These are phyloP conservation scores for Dentipellis sp. DNA, from an alignment of 768 basidiomycete genomes.

Conservation along the genomic window DNA sequence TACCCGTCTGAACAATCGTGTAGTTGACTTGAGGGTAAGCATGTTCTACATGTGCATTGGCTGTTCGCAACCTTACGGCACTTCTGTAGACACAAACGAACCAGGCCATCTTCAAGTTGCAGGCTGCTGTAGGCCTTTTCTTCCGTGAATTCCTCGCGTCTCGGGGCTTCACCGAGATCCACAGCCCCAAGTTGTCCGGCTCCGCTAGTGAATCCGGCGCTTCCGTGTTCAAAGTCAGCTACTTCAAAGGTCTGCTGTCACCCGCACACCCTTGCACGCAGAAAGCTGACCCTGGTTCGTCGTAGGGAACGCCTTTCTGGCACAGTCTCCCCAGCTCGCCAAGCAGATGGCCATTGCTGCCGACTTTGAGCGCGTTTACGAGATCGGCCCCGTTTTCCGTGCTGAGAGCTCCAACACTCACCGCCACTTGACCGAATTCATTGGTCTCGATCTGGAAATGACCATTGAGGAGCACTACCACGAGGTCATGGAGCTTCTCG, in stretches of 20 bases:
- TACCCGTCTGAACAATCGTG: conserved; percentile 89
- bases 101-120: conserved; percentile 90
- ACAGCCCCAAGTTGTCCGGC: conserved; percentile 94
- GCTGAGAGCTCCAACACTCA: conserved; percentile 97
- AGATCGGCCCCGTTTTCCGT: conserved; percentile 94
- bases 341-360: conserved; percentile 99
- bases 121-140: conserved; percentile 78
- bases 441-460: conserved; percentile 99
- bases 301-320: conserved; percentile 80
- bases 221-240: conserved; percentile 94
- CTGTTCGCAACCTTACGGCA: background rate
- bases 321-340: conserved; percentile 93
- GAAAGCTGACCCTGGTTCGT: background rate
- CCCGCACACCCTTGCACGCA: background rate
- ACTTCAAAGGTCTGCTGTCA: conserved; percentile 76
- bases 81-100: conserved; percentile 74
- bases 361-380: conserved; percentile 97
- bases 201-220: conserved; percentile 96
- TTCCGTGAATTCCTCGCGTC: conserved; percentile 77
- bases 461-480: conserved; percentile 97
- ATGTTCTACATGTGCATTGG: background rate
- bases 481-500: conserved; percentile 90
- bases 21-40: conserved; percentile 86
- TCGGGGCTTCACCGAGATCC: conserved; percentile 86
- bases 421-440: conserved; percentile 97